Evolutionary conservation across 2,329 filamentous ascomycete species (phyloP), one percentile per base, ranked within the genome.

Genomic region (Fusarium tricinctum): DNA sequence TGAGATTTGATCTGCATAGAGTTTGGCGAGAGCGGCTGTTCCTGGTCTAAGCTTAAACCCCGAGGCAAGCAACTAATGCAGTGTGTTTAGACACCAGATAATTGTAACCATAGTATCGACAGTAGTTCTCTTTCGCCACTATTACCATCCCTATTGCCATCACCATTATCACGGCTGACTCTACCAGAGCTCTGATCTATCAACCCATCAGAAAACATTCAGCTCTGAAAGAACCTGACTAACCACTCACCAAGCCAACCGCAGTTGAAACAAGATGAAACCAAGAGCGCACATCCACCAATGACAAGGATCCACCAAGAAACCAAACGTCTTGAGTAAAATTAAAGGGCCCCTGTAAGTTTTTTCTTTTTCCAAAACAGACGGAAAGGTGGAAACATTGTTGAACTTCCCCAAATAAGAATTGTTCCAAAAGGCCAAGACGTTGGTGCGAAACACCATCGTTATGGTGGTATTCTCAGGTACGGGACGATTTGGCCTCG

Each of bases 201-300:
- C 10, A 14, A 13, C 13, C 28, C 12, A 30, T 14, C 12, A 14
- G 4, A 13, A 30, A 30, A 30, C 5, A 30, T 14, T 8, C 33
- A 17, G 14, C 8, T 4, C 14, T 17, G 15, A 35, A 35, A 8
- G 15, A 35, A 17, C 17, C 8, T 2, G 3, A 17, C 17, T 52
- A 55, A 55, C 1, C 13, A 17, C 6, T 5, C 10, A 9, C 1
- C 3, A 8, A 32, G 12, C 23, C 26, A 26, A 28, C 30, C 13
- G 6, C n/a, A 15, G 14, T 60, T 33, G 58, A 60, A 61, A 61
- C 58, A 20, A 6, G 45, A 52, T 40, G 58, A 60, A 61, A 61
- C 58, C 28, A 33, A 26, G 32, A 26, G 10, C 23, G 9, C 23
- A 8, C 23, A 26, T 26, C 23, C 8, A 26, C 23, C 23, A 26